Base-by-base conservation (phyloP, 331 rosid genomes). In the Erythrophleum ivorense region DNA sequence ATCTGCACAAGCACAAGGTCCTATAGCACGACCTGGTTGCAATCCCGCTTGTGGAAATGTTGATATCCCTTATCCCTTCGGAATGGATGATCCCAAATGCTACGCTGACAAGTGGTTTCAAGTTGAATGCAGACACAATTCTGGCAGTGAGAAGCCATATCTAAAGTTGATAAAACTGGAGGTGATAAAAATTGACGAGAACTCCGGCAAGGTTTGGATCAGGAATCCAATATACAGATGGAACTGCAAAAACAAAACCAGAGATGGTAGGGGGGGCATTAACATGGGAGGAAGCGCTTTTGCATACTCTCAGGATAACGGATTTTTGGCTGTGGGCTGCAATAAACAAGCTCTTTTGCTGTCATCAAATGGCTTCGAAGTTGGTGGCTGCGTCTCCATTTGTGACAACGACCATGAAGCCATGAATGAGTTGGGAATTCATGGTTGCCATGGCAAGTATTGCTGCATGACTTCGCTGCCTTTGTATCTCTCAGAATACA, bases 381-480 rank as follows among this genome's bases (percentile, higher is more conserved):
- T 63, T 7, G 58, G 78, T 3, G 86, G 86, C 10, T 86, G 89
- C n/a, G 78, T 86, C 29, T 82, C 86, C 5, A 40, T 79, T 9
- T 82, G 89, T 11, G 53, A 79, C 14, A 40, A 48, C 19, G 6
- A 43, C 0, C 2, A 41, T 0, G 40, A 57, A 7, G 11, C 0
- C 2, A 3, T 6, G 9, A 5, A 3, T 14, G 0, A 0, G n/a
- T 0, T 14, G 0, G 7, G 0, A 5, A 78, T 34, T 3, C 12
- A 10, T 10, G 53, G 68, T 18, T 86, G 89, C 4, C 18, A 4
- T 2, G 75, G 75, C 7, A 14, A 6, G n/a, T 45, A 21, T 43
- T 85, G 86, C 43, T 85, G 88, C 3, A 9, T 55, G 53, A 79
- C 84, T 9, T 59, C 86, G 6, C 14, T 85, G 10, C 86, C 88